Conservation (phyloP, 2,329 filamentous ascomycete genomes). For the Trichoderma simmonsii region DNA sequence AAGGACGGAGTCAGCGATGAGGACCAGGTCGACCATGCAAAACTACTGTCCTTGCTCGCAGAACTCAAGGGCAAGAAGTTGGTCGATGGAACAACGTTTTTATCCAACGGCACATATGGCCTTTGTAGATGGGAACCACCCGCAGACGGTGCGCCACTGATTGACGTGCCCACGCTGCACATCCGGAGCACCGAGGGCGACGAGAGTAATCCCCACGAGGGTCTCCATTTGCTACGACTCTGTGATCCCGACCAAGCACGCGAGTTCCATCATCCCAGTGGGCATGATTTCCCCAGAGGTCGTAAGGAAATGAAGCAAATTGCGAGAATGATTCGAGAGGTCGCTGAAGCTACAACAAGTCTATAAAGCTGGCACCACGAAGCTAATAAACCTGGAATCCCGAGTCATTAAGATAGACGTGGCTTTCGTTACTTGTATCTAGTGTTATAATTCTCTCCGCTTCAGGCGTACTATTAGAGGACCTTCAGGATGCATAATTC, state of each 20-base stretch:
- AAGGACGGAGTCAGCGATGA: neutral
- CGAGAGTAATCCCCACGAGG: neutral
- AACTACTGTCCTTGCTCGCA: neutral
- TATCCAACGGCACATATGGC: neutral
- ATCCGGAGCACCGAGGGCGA: neutral
- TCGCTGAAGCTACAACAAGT: neutral
- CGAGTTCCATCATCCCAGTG: conserved; percentile 7
- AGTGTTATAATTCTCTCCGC: neutral
- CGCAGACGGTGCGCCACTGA: neutral
- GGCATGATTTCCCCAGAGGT: conserved; percentile 12
- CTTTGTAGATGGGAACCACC: neutral
- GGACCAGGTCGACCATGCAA: neutral
- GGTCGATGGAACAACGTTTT: neutral
- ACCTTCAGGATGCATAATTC: conserved; percentile 1
- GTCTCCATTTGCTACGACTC: conserved; percentile 1
- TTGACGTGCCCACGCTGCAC: conserved; percentile 8
- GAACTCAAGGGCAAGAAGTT: neutral
- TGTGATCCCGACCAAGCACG: neutral
- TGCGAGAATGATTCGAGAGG: conserved; percentile 1
- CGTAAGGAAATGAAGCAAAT: conserved; percentile 9
- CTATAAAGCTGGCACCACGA: neutral
- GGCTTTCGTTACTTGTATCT: neutral
- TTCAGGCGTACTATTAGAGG: neutral
- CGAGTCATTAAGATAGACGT: neutral
- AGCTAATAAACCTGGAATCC: neutral